Evolutionary conservation across 768 basidiomycete species (phyloP), one percentile per base, ranked within the genome.

Genomic region (Postia placenta): DNA sequence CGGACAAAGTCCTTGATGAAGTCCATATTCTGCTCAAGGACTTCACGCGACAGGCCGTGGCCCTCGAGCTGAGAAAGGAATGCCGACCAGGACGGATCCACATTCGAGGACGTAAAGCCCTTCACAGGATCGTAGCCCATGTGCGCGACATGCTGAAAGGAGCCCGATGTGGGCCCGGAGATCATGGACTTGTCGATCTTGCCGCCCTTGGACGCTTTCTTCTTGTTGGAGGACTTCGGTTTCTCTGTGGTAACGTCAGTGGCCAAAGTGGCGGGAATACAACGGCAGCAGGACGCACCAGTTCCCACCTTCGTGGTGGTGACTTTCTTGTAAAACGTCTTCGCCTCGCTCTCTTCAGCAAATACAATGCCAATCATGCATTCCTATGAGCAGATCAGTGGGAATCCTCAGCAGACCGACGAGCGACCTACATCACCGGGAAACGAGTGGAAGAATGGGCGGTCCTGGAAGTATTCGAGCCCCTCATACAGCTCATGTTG

Each of bases 131-230:
- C 89, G 64, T 86, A 96, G 11, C 93, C 94, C 88, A 99, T 95
- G 63, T 97, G 94, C 0, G 87, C 92, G 38, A 96, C 76, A 61
- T 97, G 94, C 49, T 80, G 76, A 71, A 97, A 97, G 6, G 85
- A 85, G 12, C 83, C 83, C 1, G 70, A 64, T 3, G 81, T 78
- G 2, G 93, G 94, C 0, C 74, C 86, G 11, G 92, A 93, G 42
- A 98, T 97, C 74, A 86, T 79, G 0, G 90, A 87, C 66, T 96
- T 97, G 71, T 95, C 87, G 50, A 97, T 88, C 65, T 83, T 87
- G 41, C 89, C 86, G 5, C 80, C 79, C 54, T 81, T 83, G 43
- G 69, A 63, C 2, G 67, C 55, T 49, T 77, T 80, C 67, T 81
- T 83, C 62, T 74, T 72, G 28, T 52, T 52, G 6, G 73, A 58